These are phyloP conservation scores for Dactylella cylindrospora DNA, from an alignment of 2,329 filamentous ascomycete genomes.

Conservation along the genomic window DNA sequence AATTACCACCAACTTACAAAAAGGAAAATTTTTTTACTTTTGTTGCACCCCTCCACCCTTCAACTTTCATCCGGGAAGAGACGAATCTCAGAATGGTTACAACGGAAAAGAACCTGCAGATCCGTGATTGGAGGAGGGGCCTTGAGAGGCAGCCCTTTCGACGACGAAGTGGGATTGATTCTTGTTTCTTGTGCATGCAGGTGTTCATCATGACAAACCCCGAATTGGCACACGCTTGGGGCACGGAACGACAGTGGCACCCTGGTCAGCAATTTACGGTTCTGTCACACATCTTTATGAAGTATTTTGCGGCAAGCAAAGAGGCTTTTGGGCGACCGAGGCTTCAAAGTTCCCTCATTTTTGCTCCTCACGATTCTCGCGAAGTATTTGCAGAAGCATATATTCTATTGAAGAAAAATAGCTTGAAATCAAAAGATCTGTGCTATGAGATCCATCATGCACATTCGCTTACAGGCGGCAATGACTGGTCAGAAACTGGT, in stretches of 20 bases:
- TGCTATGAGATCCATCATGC: conserved; percentile 33
- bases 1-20: no score
- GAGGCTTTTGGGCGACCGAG: no score
- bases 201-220: conserved; percentile 33
- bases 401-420: no score
- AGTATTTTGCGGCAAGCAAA: background rate
- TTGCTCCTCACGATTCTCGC: no score
- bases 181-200: conserved; percentile 27
- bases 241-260: conserved; percentile 30
- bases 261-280: conserved; percentile 27
- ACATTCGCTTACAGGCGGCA: conserved; percentile 36
- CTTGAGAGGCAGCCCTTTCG: conserved; percentile 8
- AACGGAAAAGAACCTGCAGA: conserved; percentile 32
- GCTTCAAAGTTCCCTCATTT: no score
- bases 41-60: no score
- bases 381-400: no score
- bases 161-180: conserved; percentile 21
- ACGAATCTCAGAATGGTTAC: no score
- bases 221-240: conserved; percentile 38
- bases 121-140: conserved; percentile 38
- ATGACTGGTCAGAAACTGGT: conserved; percentile 34
- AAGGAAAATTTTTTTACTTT: no score
- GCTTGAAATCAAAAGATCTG: conserved; percentile 23
- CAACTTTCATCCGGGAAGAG: no score
- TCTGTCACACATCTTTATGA: conserved; percentile 40